Evolutionary conservation across 257 asterid species (phyloP).

Genomic region (Haberlea rhodopensis): DNA sequence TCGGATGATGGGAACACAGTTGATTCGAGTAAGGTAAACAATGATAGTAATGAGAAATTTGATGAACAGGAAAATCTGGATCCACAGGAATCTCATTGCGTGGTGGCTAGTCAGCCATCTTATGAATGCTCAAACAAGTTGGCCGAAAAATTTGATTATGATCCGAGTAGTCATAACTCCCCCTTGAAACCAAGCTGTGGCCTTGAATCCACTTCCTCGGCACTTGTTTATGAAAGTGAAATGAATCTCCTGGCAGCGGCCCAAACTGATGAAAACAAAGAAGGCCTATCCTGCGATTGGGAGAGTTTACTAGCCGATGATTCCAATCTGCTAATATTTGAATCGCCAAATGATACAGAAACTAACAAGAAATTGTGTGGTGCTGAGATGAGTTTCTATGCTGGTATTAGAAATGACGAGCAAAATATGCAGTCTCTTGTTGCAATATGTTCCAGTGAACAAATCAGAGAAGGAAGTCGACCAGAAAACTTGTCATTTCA

Average conservation of each 20-base stretch:
- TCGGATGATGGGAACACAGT: constrained; percentile 39
- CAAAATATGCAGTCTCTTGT: constrained; percentile 33
- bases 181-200: constrained; percentile 27
- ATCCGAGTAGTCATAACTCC: constrained; percentile 42
- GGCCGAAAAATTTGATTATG: constrained; percentile 37
- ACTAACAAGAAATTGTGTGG: constrained; percentile 42
- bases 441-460: constrained; percentile 33
- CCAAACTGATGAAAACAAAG: constrained; percentile 45
- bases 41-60: constrained; percentile 25
- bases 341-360: constrained; percentile 54
- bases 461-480: constrained; percentile 44
- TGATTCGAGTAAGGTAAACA: constrained; percentile 22
- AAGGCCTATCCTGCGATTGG: constrained; percentile 67
- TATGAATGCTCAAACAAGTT: constrained; percentile 56
- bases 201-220: constrained; percentile 36
- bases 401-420: constrained; percentile 29
- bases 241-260: constrained; percentile 28
- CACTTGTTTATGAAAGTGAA: constrained; percentile 34
- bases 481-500: constrained; percentile 51
- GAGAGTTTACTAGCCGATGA: constrained; percentile 61
- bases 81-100: constrained; percentile 32
- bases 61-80: constrained; percentile 39
- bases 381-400: constrained; percentile 36
- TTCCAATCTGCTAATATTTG: constrained; percentile 56
- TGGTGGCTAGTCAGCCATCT: constrained; percentile 37